A percentile compares a stretch with the other conserved stretches of the same genome.
Conservation (phyloP, 441 rosid genomes). For the Omphalea diandra region DNA sequence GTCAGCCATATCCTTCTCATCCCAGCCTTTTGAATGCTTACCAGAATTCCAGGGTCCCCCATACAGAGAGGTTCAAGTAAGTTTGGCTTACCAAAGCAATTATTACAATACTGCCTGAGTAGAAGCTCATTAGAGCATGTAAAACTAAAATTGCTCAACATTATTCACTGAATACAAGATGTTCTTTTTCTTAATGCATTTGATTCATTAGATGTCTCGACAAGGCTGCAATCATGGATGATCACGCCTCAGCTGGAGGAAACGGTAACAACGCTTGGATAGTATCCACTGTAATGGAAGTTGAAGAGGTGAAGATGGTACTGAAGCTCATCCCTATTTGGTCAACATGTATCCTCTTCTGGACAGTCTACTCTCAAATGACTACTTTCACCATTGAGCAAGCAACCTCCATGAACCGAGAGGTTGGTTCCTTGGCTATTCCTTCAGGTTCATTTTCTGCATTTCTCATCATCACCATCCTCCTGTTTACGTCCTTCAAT, state of each 20-base stretch:
- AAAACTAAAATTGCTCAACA: not conserved
- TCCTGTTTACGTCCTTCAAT: slow-evolving; percentile 80
- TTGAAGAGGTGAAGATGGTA: slow-evolving; percentile 85
- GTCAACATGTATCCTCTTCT: slow-evolving; percentile 82
- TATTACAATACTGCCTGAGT: not conserved
- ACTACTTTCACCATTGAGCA: slow-evolving; percentile 85
- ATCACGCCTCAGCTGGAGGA: slow-evolving; percentile 21
- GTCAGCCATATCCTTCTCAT: slow-evolving; percentile 44
- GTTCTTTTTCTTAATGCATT: slow-evolving; percentile 8
- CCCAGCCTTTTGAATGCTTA: slow-evolving; percentile 58
- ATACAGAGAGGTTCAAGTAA: slow-evolving; percentile 58
- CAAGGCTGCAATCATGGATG: slow-evolving; percentile 65
- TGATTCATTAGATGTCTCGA: slow-evolving; percentile 54
- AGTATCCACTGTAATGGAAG: slow-evolving; percentile 68
- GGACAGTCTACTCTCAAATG: slow-evolving; percentile 94
- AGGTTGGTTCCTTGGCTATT: slow-evolving; percentile 48
- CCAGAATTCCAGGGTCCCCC: slow-evolving; percentile 52
- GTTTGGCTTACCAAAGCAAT: slow-evolving; percentile 7
- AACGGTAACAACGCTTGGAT: slow-evolving; percentile 49
- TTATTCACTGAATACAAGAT: not conserved
- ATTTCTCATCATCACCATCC: slow-evolving; percentile 58
- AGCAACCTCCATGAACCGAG: slow-evolving; percentile 67
- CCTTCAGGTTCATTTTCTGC: slow-evolving; percentile 71
- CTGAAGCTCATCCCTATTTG: slow-evolving; percentile 73
- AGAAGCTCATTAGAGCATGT: not conserved